These are phyloP conservation scores for Scleroderma citrinum DNA, from an alignment of 768 basidiomycete species.

Conservation along the genomic window DNA sequence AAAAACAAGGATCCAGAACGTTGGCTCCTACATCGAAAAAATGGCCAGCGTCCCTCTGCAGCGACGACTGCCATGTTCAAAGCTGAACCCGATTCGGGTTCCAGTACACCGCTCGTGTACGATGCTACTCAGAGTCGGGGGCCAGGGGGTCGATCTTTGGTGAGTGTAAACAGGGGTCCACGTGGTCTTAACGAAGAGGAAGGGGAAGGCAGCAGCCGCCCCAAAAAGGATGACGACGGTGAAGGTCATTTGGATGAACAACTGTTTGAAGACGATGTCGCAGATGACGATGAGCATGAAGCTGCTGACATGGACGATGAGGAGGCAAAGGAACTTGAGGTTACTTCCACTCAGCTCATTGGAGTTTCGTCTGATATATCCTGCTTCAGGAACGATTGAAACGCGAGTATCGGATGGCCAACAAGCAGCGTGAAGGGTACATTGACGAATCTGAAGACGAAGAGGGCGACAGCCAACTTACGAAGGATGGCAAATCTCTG, in stretches of 20 bases:
- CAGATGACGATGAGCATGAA: constrained; percentile 82
- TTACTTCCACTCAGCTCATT: constrained; percentile 23
- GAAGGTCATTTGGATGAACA: constrained; percentile 84
- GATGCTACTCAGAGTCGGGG: constrained; percentile 51
- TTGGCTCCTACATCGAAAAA: constrained; percentile 60
- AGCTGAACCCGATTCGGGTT: constrained; percentile 47
- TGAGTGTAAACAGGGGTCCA: constrained; percentile 62
- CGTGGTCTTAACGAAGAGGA: constrained; percentile 64
- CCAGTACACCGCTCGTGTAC: constrained; percentile 43
- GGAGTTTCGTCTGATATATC: background rate
- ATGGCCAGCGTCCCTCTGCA: constrained; percentile 53
- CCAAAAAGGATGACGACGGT: constrained; percentile 57
- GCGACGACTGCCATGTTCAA: constrained; percentile 68
- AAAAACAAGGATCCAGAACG: constrained; percentile 73
- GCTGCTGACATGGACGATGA: constrained; percentile 73
- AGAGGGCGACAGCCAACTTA: constrained; percentile 53
- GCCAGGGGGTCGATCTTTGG: constrained; percentile 62
- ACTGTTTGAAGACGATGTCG: constrained; percentile 77
- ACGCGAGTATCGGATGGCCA: constrained; percentile 73
- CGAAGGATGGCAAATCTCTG: constrained; percentile 71
- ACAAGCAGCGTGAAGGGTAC: constrained; percentile 63
- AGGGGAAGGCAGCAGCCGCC: constrained; percentile 51
- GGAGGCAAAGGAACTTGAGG: constrained; percentile 80
- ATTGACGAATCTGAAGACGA: constrained; percentile 74
- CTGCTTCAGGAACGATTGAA: constrained; percentile 68